Conservation (phyloP, 208 protist genomes). For the Leptomonas pyrrhocoris region DNA sequence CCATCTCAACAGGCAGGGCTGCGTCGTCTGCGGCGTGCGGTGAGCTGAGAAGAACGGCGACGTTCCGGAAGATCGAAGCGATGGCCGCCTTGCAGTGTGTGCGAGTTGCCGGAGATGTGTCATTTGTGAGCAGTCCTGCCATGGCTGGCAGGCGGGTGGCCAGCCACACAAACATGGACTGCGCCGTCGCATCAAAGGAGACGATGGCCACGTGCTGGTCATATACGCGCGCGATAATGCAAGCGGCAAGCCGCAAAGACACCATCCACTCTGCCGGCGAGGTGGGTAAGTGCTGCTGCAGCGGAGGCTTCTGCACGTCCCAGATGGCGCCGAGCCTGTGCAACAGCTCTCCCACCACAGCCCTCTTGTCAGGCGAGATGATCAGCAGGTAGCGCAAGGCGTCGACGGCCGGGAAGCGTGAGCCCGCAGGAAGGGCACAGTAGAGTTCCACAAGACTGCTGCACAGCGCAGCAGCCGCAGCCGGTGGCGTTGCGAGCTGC, state of each 20-base stretch:
- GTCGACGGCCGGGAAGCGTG: conserved; percentile 43
- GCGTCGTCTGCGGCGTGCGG: conserved; percentile 2
- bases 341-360: conserved; percentile 6
- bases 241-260: conserved; percentile 25
- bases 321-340: conserved; percentile 1
- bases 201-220: background rate
- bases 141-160: conserved; percentile 12
- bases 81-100: conserved; percentile 19
- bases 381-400: conserved; percentile 36
- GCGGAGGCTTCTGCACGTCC: background rate
- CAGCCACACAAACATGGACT: conserved; percentile 25
- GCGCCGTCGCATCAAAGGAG: background rate
- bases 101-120: conserved; percentile 16
- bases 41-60: conserved; percentile 10
- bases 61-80: conserved; percentile 29
- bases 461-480: conserved; percentile 10
- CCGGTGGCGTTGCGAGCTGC: background rate
- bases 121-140: conserved; percentile 19
- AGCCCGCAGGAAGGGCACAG: conserved; percentile 26
- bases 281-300: conserved; percentile 16
- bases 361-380: background rate
- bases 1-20: background rate
- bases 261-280: conserved; percentile 33
- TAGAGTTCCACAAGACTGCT: conserved; percentile 21
- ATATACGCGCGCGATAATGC: conserved; percentile 20